These are phyloP conservation scores for Triticum turgidum DNA, from an alignment of 176 grass and related monocot genomes.

Conservation along the genomic window DNA sequence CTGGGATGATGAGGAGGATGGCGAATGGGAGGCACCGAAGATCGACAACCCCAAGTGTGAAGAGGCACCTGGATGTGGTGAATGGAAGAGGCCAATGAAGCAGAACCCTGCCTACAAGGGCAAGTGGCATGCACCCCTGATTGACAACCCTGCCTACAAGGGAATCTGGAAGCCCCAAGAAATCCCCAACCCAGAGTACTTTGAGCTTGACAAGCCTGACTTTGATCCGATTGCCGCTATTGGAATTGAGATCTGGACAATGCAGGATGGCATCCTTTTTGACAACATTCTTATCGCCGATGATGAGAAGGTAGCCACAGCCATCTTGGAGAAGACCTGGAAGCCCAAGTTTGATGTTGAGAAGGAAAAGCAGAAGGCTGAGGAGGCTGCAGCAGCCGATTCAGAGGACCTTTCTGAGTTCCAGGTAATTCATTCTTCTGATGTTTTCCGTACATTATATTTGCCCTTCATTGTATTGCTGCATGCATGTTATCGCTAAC, in stretches of 20 bases:
- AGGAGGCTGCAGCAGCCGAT: conserved; percentile 46
- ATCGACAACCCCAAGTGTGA: conserved; percentile 97
- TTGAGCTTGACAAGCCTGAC: conserved; percentile 77
- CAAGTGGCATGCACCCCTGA: conserved; percentile 91
- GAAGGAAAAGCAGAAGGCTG: conserved; percentile 93
- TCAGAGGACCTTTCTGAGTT: conserved; percentile 60
- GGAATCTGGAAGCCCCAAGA: conserved; percentile 98
- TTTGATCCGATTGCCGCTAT: conserved; percentile 81
- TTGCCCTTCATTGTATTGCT: background rate
- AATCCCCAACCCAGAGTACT: conserved; percentile 96
- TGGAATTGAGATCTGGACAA: conserved; percentile 99
- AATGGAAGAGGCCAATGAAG: conserved; percentile 98
- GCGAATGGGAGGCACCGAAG: conserved; percentile 88
- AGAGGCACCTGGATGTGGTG: conserved; percentile 86
- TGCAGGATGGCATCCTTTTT: conserved; percentile 97
- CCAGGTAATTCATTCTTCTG: conserved; percentile 51
- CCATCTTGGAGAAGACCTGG: conserved; percentile 76
- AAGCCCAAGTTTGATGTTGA: conserved; percentile 90
- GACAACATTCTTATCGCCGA: conserved; percentile 85
- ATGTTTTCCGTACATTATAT: background rate
- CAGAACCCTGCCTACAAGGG: conserved; percentile 92
- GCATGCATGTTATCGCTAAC: conserved; percentile 21
- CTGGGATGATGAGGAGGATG: conserved; percentile 99
- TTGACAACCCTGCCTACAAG: conserved; percentile 93
- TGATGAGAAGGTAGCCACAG: conserved; percentile 77